phyloP scores from a whole-genome alignment of 352 stramenopile genomes.

The Phytopythium chamaehyphon region DNA sequence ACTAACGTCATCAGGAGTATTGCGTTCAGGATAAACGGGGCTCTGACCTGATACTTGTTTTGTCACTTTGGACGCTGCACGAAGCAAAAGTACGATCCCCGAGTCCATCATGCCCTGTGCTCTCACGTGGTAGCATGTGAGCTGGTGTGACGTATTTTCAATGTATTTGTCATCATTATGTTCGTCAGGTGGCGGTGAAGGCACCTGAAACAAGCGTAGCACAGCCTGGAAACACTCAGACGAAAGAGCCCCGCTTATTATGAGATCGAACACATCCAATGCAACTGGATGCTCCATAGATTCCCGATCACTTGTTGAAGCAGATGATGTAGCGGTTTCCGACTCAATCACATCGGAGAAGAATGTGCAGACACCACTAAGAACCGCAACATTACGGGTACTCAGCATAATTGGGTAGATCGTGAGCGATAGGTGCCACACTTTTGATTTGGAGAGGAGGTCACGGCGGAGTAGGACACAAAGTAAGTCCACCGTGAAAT shows the following conservation, averaged over 20 bases:
- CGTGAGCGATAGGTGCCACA: slow-evolving; percentile 44
- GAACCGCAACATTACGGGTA: slow-evolving; percentile 28
- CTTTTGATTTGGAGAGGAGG: slow-evolving; percentile 39
- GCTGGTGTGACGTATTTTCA: slow-evolving; percentile 21
- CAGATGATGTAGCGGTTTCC: slow-evolving; percentile 34
- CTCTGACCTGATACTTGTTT: slow-evolving; percentile 12
- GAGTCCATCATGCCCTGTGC: slow-evolving; percentile 61
- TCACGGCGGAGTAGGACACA: slow-evolving; percentile 54
- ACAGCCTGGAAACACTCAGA: slow-evolving; percentile 25
- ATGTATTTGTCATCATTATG: slow-evolving; percentile 9
- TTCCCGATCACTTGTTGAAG: slow-evolving; percentile 15
- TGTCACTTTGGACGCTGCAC: slow-evolving; percentile 49
- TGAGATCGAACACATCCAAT: slow-evolving; percentile 38
- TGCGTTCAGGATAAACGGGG: not conserved
- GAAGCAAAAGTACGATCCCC: slow-evolving; percentile 58
- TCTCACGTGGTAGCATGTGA: slow-evolving; percentile 67
- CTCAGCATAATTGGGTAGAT: slow-evolving; percentile 41
- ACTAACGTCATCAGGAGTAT: not conserved
- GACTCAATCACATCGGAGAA: slow-evolving; percentile 61
- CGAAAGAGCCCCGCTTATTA: slow-evolving; percentile 40
- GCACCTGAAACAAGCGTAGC: slow-evolving; percentile 44
- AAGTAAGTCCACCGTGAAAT: slow-evolving; percentile 64
- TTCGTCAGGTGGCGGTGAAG: not conserved
- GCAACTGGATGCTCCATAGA: slow-evolving; percentile 7
- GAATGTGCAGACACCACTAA: slow-evolving; percentile 59